These are phyloP conservation scores for Stachybotrys chartarum DNA, from an alignment of 2,329 filamentous ascomycete genomes.

Conservation along the genomic window DNA sequence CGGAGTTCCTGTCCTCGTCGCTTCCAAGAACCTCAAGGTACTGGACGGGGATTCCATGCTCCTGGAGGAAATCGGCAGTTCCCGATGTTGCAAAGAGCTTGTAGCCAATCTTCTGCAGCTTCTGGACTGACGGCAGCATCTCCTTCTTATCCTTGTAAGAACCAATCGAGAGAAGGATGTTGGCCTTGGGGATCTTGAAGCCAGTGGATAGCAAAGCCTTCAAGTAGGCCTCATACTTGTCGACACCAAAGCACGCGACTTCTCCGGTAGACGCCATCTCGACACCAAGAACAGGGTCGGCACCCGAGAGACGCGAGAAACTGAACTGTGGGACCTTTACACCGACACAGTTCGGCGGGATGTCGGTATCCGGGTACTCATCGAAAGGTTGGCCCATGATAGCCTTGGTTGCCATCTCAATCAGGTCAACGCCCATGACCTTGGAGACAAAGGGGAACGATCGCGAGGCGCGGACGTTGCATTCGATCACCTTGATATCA, in stretches of 20 bases:
- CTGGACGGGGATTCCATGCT: slow-evolving; percentile 86
- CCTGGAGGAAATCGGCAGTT: slow-evolving; percentile 92
- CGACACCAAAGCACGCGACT: slow-evolving; percentile 89
- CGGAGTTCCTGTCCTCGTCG: slow-evolving; percentile 80
- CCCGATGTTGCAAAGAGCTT: slow-evolving; percentile 94
- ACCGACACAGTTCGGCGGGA: slow-evolving; percentile 79
- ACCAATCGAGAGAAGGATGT: slow-evolving; percentile 90
- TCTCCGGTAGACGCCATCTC: slow-evolving; percentile 99
- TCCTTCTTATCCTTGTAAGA: slow-evolving; percentile 98
- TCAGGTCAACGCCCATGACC: slow-evolving; percentile 94
- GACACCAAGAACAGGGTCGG: slow-evolving; percentile 92
- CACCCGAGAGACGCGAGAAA: slow-evolving; percentile 92
- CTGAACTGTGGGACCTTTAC: slow-evolving; percentile 99
- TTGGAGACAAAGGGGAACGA: slow-evolving; percentile 99
- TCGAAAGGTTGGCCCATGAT: slow-evolving; percentile 80
- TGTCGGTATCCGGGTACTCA: slow-evolving; percentile 71
- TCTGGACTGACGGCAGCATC: slow-evolving; percentile 87
- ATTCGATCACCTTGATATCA: slow-evolving; percentile 99
- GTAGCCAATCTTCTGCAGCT: slow-evolving; percentile 84
- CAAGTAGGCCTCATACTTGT: slow-evolving; percentile 96
- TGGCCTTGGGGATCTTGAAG: slow-evolving; percentile 93
- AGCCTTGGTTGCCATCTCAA: slow-evolving; percentile 97
- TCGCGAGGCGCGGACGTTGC: slow-evolving; percentile 91
- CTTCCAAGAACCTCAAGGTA: slow-evolving; percentile 82
- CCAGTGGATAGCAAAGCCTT: slow-evolving; percentile 94